phyloP scores from a whole-genome alignment of 257 asterid species.

The Jacaranda copaia region DNA sequence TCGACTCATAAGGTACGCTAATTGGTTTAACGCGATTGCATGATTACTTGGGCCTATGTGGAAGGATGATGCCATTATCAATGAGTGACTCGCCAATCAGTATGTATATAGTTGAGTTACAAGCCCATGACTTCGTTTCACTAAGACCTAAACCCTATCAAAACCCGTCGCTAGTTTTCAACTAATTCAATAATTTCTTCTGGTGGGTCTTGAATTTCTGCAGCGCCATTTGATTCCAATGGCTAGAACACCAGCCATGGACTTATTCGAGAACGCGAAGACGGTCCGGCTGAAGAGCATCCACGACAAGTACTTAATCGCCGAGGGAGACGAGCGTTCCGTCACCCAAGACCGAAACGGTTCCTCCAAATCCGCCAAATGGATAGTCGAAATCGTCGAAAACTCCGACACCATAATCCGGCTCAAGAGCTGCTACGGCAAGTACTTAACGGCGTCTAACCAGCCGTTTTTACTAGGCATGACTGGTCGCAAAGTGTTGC shows the following conservation, averaged over 20 bases:
- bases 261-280: slow-evolving; percentile 62
- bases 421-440: slow-evolving; percentile 67
- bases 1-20: too few species aligned
- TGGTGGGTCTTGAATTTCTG: not conserved
- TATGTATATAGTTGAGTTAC: too few species aligned
- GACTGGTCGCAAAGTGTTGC: slow-evolving; percentile 83
- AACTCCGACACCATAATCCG: slow-evolving; percentile 54
- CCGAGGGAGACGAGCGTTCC: slow-evolving; percentile 73
- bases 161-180: not conserved
- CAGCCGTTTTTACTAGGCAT: slow-evolving; percentile 71
- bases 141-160: not conserved
- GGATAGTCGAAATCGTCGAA: slow-evolving; percentile 67
- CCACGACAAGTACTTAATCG: slow-evolving; percentile 72
- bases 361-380: slow-evolving; percentile 55
- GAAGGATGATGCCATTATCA: too few species aligned
- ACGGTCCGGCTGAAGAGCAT: slow-evolving; percentile 65
- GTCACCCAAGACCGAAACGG: slow-evolving; percentile 70
- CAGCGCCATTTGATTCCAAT: slow-evolving; percentile 36
- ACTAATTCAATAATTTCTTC: not conserved
- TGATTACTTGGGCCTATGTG: too few species aligned
- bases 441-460: slow-evolving; percentile 76
- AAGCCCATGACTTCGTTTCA: too few species aligned
- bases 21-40: too few species aligned
- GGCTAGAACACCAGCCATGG: slow-evolving; percentile 62
- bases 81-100: too few species aligned